phyloP scores from a whole-genome alignment of 495 filamentous ascomycete species.

The Parathielavia hyrcaniae region DNA sequence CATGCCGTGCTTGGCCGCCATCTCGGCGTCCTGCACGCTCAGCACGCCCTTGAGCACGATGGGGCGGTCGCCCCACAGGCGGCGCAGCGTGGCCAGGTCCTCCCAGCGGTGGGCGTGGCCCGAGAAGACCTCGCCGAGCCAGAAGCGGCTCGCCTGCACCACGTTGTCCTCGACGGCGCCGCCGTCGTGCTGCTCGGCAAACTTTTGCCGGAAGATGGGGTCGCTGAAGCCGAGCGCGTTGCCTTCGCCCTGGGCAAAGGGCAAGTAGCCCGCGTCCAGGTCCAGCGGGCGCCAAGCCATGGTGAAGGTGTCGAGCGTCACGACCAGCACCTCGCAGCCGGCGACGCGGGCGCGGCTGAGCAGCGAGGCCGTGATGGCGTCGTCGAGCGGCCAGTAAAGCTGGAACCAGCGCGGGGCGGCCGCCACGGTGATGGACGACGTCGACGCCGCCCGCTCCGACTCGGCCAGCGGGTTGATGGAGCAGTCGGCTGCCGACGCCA shows the following conservation, averaged over 20 bases:
- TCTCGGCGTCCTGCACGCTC: constrained; percentile 32
- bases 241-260: constrained; percentile 47
- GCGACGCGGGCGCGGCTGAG: constrained; percentile 56
- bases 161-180: constrained; percentile 25
- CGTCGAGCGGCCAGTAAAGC: constrained; percentile 60
- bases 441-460: no score
- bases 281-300: constrained; percentile 59
- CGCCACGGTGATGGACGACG: not conserved
- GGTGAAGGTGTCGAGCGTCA: constrained; percentile 58
- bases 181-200: constrained; percentile 25
- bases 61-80: constrained; percentile 56
- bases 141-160: constrained; percentile 34
- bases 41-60: constrained; percentile 47
- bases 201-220: constrained; percentile 52
- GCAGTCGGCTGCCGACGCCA: constrained; percentile 20
- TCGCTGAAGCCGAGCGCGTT: constrained; percentile 49
- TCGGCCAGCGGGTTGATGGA: not conserved
- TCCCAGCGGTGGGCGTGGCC: constrained; percentile 53
- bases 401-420: constrained; percentile 49
- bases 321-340: constrained; percentile 51
- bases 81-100: constrained; percentile 47
- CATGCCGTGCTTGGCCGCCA: constrained; percentile 30
- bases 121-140: constrained; percentile 47
- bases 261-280: constrained; percentile 55
- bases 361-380: constrained; percentile 54